A percentile compares a stretch with the other conserved stretches of the same genome.
These are phyloP conservation scores for Salvia miltiorrhiza DNA, from an alignment of 257 asterid genomes.

Conservation along the genomic window DNA sequence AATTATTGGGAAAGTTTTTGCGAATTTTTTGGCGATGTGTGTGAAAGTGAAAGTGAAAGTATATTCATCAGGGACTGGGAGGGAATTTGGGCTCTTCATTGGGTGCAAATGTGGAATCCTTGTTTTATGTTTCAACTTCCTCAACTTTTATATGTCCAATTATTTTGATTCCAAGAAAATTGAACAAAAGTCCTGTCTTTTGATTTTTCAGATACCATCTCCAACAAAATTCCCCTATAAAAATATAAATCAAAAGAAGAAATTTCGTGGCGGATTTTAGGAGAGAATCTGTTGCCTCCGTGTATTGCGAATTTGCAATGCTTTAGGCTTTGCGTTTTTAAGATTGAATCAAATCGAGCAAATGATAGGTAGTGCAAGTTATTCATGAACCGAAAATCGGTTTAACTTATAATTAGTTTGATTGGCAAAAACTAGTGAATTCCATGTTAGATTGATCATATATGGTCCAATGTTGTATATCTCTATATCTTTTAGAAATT, in stretches of 20 bases:
- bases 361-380: too few species aligned
- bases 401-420: too few species aligned
- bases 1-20: conserved; percentile 13
- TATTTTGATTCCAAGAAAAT: neutral
- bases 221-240: too few species aligned
- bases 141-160: neutral
- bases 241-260: neutral
- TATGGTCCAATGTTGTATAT: too few species aligned
- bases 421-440: too few species aligned
- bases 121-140: neutral
- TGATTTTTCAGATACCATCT: too few species aligned
- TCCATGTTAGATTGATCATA: too few species aligned
- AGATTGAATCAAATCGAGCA: too few species aligned
- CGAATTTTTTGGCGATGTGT: conserved; percentile 11
- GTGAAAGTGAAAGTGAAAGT: conserved; percentile 16
- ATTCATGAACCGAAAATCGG: too few species aligned
- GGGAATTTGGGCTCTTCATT: neutral
- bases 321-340: neutral
- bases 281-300: neutral
- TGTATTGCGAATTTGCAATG: neutral
- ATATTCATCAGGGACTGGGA: conserved; percentile 2
- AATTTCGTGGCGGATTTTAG: neutral
- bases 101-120: conserved; percentile 7
- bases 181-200: too few species aligned
- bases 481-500: too few species aligned